phyloP scores from a whole-genome alignment of 352 stramenopile species.

The Salisapilia sapeloensis region DNA sequence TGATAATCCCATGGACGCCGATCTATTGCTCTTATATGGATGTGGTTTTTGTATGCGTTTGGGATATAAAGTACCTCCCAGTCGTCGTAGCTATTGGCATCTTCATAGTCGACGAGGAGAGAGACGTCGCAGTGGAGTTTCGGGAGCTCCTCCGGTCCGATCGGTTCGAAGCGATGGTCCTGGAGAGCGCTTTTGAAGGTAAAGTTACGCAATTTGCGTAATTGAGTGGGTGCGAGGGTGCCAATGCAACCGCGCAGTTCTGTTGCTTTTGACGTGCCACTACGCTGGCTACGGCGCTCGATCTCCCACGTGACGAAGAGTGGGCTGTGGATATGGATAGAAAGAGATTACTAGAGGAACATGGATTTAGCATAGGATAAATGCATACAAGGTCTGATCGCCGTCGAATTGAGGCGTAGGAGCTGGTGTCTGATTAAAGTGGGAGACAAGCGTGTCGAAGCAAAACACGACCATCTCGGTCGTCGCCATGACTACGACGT shows the following conservation, averaged over 20 bases:
- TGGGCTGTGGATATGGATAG: slow-evolving; percentile 12
- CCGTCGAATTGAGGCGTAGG: slow-evolving; percentile 36
- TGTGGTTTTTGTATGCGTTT: not conserved
- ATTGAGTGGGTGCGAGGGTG: slow-evolving; percentile 39
- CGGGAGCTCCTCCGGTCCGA: slow-evolving; percentile 40
- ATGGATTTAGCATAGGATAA: not conserved
- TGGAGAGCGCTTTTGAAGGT: slow-evolving; percentile 70
- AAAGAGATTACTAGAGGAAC: slow-evolving; percentile 1
- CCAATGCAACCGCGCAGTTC: slow-evolving; percentile 62
- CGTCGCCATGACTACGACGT: too few relatives aligned
- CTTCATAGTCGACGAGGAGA: slow-evolving; percentile 66
- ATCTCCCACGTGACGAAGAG: slow-evolving; percentile 80
- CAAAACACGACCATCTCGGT: slow-evolving; percentile 72
- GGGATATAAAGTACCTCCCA: slow-evolving; percentile 45
- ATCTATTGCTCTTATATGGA: slow-evolving; percentile 15
- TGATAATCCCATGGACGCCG: slow-evolving; percentile 62
- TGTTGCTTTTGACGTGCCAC: too few relatives aligned
- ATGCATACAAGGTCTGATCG: slow-evolving; percentile 30
- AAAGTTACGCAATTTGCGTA: slow-evolving; percentile 60
- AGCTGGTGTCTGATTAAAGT: slow-evolving; percentile 32
- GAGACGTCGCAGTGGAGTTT: slow-evolving; percentile 62
- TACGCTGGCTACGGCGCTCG: slow-evolving; percentile 20
- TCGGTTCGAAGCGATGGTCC: slow-evolving; percentile 62
- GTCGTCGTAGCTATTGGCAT: slow-evolving; percentile 55
- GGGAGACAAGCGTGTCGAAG: slow-evolving; percentile 64